Evolutionary conservation across 257 asterid genomes (phyloP), one percentile per base, ranked within the genome.

Genomic region (Nicotiana benthamiana): DNA sequence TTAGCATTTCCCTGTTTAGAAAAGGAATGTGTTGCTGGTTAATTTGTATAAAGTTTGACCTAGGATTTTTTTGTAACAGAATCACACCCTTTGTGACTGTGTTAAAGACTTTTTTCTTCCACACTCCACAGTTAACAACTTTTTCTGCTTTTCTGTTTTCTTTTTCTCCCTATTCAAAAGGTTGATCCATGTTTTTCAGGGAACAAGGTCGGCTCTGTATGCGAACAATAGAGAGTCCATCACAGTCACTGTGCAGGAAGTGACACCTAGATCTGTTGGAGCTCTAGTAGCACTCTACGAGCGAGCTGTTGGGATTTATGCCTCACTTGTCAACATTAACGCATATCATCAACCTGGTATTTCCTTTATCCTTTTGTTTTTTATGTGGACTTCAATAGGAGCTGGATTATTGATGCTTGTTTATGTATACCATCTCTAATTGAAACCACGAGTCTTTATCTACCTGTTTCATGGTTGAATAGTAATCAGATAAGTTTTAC

Each of bases 291-390:
- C 97, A 76, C 97, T 96, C 82, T 96, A 96, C 6, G 99, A 96
- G 87, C 91, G 99, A 83, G 99, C 99, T 13, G 99, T 96, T 72
- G 99, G 99, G 63, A 86, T 96, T 79, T 96, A 96, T 83, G 98
- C 99, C 53, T 90, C 98, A 16, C 87, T 96, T 82, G 90, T 96
- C 85, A 96, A 96, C 87, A 90, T 96, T 83, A 96, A 96, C 82
- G 99, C 98, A 81, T 96, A 96, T 82, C 99, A 96, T 81, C 99
- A 96, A 86, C 99, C 98, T 6, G 99, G 99, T 96, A 94, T 88
- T 61, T 34, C 11, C 18, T 66, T 67, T 17, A 64, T 48, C 75
- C 61, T 54, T 27, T 20, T 40, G 22, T 66, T 8, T 16, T 51
- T 63, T 18, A 15, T n/a, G 3, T 67, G 40, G 79, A 12, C 43